Evolutionary conservation across 352 stramenopile genomes (phyloP).

Genomic region (Phytophthora chlamydospora): DNA sequence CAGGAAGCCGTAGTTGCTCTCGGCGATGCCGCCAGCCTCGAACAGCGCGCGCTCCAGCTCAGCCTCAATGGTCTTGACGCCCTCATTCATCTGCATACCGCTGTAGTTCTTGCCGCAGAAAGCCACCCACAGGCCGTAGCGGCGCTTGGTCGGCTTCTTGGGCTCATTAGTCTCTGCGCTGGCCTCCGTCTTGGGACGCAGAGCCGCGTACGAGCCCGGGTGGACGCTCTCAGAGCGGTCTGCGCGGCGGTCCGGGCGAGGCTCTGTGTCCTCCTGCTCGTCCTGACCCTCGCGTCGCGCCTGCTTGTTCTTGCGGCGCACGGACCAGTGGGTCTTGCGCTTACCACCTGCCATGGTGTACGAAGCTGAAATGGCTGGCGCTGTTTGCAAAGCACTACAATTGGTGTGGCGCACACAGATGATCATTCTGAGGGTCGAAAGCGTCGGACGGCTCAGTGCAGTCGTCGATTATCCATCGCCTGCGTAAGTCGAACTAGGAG

Average conservation of each 20-base stretch:
- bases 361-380: slow-evolving; percentile 19
- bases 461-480: slow-evolving; percentile 19
- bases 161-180: not conserved
- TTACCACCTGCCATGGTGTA: slow-evolving; percentile 48
- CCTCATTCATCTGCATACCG: slow-evolving; percentile 92
- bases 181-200: slow-evolving; percentile 27
- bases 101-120: slow-evolving; percentile 92
- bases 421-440: slow-evolving; percentile 20
- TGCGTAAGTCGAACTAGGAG: not conserved
- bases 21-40: slow-evolving; percentile 84
- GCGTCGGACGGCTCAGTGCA: slow-evolving; percentile 12
- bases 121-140: slow-evolving; percentile 85
- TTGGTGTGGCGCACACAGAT: slow-evolving; percentile 21
- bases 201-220: slow-evolving; percentile 79
- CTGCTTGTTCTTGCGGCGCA: slow-evolving; percentile 81
- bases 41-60: slow-evolving; percentile 91
- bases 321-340: slow-evolving; percentile 77
- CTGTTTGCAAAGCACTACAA: slow-evolving; percentile 9
- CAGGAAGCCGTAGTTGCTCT: slow-evolving; percentile 90
- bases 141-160: slow-evolving; percentile 53
- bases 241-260: slow-evolving; percentile 52
- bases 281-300: slow-evolving; percentile 38
- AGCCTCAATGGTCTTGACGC: slow-evolving; percentile 89
- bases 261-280: slow-evolving; percentile 25
- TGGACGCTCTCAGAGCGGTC: slow-evolving; percentile 71